Conservation (phyloP, 2,329 filamentous ascomycete species). For the Xylariaceae sp. region DNA sequence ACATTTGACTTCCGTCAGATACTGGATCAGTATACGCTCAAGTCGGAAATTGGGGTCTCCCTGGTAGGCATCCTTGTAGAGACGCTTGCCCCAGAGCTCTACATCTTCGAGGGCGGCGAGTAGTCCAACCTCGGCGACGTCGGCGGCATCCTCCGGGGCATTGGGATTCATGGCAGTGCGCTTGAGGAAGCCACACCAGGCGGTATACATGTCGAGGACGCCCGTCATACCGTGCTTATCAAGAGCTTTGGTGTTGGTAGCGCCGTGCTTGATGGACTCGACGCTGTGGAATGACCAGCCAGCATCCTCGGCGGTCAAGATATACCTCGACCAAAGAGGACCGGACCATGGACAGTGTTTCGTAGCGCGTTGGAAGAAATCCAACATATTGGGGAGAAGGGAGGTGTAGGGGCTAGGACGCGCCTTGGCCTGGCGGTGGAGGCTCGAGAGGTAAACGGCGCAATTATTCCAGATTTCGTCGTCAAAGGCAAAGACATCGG, state of each 20-base stretch:
- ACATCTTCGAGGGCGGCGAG: slow-evolving; percentile 82
- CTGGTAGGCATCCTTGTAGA: slow-evolving; percentile 69
- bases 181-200: slow-evolving; percentile 92
- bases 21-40: slow-evolving; percentile 88
- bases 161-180: slow-evolving; percentile 72
- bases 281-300: slow-evolving; percentile 72
- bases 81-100: slow-evolving; percentile 67
- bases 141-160: slow-evolving; percentile 73
- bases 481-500: slow-evolving; percentile 64
- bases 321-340: slow-evolving; percentile 81
- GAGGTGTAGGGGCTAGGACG: slow-evolving; percentile 34
- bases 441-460: slow-evolving; percentile 63
- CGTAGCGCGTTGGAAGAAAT: slow-evolving; percentile 74
- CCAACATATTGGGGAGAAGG: slow-evolving; percentile 51
- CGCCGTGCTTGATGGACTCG: slow-evolving; percentile 84
- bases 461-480: slow-evolving; percentile 79
- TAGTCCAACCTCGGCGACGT: slow-evolving; percentile 86
- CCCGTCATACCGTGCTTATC: slow-evolving; percentile 83
- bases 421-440: slow-evolving; percentile 39
- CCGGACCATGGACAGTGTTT: slow-evolving; percentile 93
- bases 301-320: slow-evolving; percentile 77
- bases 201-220: slow-evolving; percentile 83
- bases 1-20: slow-evolving; percentile 77
- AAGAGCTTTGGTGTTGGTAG: slow-evolving; percentile 78
- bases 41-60: slow-evolving; percentile 87